These are phyloP conservation scores for Ephemerocybe angulata DNA, from an alignment of 768 basidiomycete genomes.

Conservation along the genomic window DNA sequence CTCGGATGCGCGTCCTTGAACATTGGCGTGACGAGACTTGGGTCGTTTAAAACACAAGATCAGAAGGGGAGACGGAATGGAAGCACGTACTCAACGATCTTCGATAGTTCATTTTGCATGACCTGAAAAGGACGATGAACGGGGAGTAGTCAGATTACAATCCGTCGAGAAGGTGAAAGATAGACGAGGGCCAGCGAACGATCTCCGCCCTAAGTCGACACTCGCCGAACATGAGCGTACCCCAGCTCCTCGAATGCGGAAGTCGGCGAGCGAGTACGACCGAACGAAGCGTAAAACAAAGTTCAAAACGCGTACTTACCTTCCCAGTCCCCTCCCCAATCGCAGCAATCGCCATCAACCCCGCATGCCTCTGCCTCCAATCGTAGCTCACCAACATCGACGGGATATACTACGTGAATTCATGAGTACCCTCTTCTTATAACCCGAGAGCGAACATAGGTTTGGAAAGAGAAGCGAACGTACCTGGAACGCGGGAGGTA, in stretches of 20 bases:
- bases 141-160: no score
- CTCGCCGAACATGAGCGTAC: no score
- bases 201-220: no score
- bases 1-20: slow-evolving; percentile 76
- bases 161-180: no score
- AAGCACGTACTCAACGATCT: slow-evolving; percentile 68
- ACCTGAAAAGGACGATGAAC: slow-evolving; percentile 36
- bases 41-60: neutral
- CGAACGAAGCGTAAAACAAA: no score
- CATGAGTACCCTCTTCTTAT: neutral
- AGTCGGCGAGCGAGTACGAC: no score
- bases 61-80: neutral
- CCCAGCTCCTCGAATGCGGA: no score
- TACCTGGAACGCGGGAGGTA: slow-evolving; percentile 75
- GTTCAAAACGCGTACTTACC: slow-evolving; percentile 28
- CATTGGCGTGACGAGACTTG: slow-evolving; percentile 70
- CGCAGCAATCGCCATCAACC: slow-evolving; percentile 81
- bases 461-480: neutral
- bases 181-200: no score
- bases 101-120: slow-evolving; percentile 78
- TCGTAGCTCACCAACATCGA: slow-evolving; percentile 78
- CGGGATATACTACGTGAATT: slow-evolving; percentile 55
- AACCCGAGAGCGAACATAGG: neutral
- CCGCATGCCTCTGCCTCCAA: slow-evolving; percentile 84
- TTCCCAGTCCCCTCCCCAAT: slow-evolving; percentile 83